These are phyloP conservation scores for Urochloa ruziziensis DNA, from an alignment of 176 grass and related monocot genomes.

Conservation along the genomic window DNA sequence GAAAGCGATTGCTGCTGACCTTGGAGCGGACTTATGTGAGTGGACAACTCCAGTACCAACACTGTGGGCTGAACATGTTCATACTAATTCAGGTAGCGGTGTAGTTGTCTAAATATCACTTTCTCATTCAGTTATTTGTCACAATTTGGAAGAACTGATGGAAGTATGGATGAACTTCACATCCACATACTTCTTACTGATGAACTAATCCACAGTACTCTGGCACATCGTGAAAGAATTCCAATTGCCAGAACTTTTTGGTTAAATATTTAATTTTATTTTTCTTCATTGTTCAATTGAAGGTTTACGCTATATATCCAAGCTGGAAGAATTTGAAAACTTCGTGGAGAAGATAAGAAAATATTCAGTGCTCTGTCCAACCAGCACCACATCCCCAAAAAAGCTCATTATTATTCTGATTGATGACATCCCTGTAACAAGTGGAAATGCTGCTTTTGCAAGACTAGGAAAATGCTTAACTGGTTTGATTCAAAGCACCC, in stretches of 20 bases:
- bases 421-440: slow-evolving; percentile 88
- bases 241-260: neutral
- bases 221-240: slow-evolving; percentile 9
- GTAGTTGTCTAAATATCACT: neutral
- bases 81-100: slow-evolving; percentile 59
- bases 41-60: slow-evolving; percentile 93
- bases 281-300: slow-evolving; percentile 28
- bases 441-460: slow-evolving; percentile 67
- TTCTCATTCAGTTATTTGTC: slow-evolving; percentile 7
- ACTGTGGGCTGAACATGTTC: slow-evolving; percentile 82
- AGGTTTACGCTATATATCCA: slow-evolving; percentile 84
- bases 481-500: slow-evolving; percentile 58
- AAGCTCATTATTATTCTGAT: slow-evolving; percentile 74
- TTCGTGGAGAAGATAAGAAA: slow-evolving; percentile 88
- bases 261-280: slow-evolving; percentile 23
- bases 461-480: slow-evolving; percentile 83
- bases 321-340: slow-evolving; percentile 95
- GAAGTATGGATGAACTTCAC: neutral
- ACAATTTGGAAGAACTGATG: neutral
- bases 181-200: neutral
- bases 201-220: neutral
- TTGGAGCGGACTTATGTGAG: slow-evolving; percentile 73
- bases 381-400: slow-evolving; percentile 42
- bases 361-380: slow-evolving; percentile 67
- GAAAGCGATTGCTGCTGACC: slow-evolving; percentile 59